Evolutionary conservation across 257 asterid genomes (phyloP), one percentile per base, ranked within the genome.

Genomic region (Solanum ossicruentum): DNA sequence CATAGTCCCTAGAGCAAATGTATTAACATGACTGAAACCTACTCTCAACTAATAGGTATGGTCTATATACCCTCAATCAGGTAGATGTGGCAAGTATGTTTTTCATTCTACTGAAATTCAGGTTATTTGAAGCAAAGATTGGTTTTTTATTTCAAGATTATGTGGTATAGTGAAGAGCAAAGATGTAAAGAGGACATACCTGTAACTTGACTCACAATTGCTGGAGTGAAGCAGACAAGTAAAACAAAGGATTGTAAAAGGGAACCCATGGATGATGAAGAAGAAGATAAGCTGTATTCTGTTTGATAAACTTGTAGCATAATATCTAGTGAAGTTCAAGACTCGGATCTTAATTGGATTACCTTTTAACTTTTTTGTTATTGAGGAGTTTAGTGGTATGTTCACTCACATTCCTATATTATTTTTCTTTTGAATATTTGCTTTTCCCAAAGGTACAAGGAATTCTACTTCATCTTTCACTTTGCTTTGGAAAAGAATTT

Each of bases 121-220:
- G 49, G 15, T 67, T 39, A 70, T 39, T 70, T 70, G 56, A 43
- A 47, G 58, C 58, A 57, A 73, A 73, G n/a, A 47, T 47, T 45
- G 81, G 13, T 21, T 47, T 36, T 73, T 73, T 12, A 21, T 12
- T 47, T 28, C 43, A 5, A 75, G 60, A 75, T 75, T 49, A 47
- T 73, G 54, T 70, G 60, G 43, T 73, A 73, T 47, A 47, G 43
- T 47, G 36, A 73, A 75, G 66, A 16, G 54, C 7, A 85, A 82
- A 86, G 45, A 65, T 78, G 45, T 41, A 20, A 80, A 61, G 79
- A 87, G 57, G 73, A 83, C 91, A 91, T 86, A 95, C 99, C 97
- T 89, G 99, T 71, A 87, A 93, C 91, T 92, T 96, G 99, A 79
- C 90, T 90, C 10, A 87, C 45, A 81, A 91, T 55, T 81, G 95